These are phyloP conservation scores for Cercospora citrullina DNA, from an alignment of 2,329 filamentous ascomycete genomes.

Conservation along the genomic window DNA sequence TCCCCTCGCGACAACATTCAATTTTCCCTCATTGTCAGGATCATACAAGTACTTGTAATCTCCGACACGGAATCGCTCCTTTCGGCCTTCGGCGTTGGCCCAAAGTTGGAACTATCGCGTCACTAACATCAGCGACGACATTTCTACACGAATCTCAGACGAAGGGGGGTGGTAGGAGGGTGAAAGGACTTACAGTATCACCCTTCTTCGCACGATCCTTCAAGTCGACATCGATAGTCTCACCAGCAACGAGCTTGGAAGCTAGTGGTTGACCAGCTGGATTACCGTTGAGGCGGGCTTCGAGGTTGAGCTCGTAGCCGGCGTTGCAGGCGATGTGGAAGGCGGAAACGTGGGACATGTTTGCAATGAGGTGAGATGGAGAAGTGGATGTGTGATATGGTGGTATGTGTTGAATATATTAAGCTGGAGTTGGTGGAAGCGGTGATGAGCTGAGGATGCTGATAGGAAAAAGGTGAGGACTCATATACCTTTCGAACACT, in stretches of 20 bases:
- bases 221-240: not conserved
- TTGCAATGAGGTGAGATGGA: not conserved
- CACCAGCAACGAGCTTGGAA: not conserved
- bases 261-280: not conserved
- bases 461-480: not conserved
- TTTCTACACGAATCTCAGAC: too few relatives aligned
- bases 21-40: not conserved
- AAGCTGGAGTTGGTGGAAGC: not conserved
- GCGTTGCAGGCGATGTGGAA: constrained; percentile 2
- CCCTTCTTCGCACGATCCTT: constrained; percentile 1
- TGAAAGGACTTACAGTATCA: not conserved
- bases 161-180: too few relatives aligned
- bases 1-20: not conserved
- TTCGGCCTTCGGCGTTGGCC: not conserved
- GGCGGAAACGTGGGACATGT: not conserved
- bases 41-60: constrained; percentile 2
- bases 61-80: not conserved
- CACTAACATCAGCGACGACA: too few relatives aligned
- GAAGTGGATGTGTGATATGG: not conserved
- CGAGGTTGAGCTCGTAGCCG: constrained; percentile 3
- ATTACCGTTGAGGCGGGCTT: constrained; percentile 1
- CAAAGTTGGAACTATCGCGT: not conserved
- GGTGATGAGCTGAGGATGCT: not conserved
- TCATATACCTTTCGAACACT: not conserved
- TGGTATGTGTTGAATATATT: not conserved